Evolutionary conservation across 208 protist genomes (phyloP).

Genomic region (Crithidia fasciculata): DNA sequence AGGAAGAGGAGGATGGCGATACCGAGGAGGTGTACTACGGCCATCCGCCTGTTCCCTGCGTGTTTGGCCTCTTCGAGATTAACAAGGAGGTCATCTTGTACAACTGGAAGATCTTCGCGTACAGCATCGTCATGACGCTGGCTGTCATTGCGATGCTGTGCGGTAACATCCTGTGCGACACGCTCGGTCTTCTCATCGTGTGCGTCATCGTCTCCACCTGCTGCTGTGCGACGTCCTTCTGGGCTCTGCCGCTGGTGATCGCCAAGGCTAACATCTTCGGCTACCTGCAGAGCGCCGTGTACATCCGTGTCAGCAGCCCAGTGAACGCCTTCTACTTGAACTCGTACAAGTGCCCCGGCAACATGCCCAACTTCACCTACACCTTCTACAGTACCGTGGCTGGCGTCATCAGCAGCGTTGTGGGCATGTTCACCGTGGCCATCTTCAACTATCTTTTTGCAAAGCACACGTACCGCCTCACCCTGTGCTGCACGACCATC

Average conservation of each 20-base stretch:
- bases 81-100: conserved; percentile 53
- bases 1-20: background rate
- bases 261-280: conserved; percentile 66
- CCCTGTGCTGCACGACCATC: conserved; percentile 57
- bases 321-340: conserved; percentile 65
- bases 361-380: conserved; percentile 64
- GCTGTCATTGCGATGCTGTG: conserved; percentile 45
- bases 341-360: conserved; percentile 37
- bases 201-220: conserved; percentile 33
- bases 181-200: conserved; percentile 31
- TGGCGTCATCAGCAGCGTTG: conserved; percentile 45
- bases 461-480: conserved; percentile 51
- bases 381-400: conserved; percentile 66
- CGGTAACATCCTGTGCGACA: conserved; percentile 43
- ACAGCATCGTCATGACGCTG: conserved; percentile 53
- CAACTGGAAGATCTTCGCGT: conserved; percentile 62
- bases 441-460: conserved; percentile 69
- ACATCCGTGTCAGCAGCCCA: conserved; percentile 61
- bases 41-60: conserved; percentile 30
- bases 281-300: conserved; percentile 52
- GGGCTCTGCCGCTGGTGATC: conserved; percentile 51
- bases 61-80: conserved; percentile 54
- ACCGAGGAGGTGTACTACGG: background rate
- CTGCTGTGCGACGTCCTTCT: conserved; percentile 57
- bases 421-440: conserved; percentile 49